Percentiles rank a stretch among this genome's conserved stretches.
phyloP scores from a whole-genome alignment of 805 yeast species.

The Kuraishia piskuri region DNA sequence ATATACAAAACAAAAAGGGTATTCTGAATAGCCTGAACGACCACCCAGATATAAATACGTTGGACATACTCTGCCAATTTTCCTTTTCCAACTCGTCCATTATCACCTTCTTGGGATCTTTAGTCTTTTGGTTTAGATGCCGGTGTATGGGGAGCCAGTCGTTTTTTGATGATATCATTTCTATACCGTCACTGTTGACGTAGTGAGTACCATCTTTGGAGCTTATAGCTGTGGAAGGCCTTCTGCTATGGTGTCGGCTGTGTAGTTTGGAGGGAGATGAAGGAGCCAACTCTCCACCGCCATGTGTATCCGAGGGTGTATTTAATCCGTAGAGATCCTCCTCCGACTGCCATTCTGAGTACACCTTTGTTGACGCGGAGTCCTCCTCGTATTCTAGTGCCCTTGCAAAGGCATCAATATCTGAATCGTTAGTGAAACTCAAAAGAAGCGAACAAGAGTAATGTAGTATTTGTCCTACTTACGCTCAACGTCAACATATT shows the following conservation, averaged over 20 bases:
- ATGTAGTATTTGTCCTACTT: not conserved
- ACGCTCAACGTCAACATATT: not conserved
- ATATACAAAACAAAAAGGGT: constrained; percentile 49
- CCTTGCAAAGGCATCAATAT: constrained; percentile 26
- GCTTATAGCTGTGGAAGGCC: not conserved
- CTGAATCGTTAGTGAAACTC: constrained; percentile 8
- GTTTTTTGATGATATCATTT: constrained; percentile 30
- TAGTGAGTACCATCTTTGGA: not conserved
- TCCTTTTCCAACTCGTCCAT: not conserved
- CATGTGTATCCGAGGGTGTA: not conserved
- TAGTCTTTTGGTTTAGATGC: constrained; percentile 7
- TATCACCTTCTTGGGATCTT: constrained; percentile 1
- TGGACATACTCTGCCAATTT: constrained; percentile 12
- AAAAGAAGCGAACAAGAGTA: too few relatives aligned
- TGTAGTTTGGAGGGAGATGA: not conserved
- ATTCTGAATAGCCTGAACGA: constrained; percentile 48
- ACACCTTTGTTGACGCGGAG: not conserved
- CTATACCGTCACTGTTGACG: constrained; percentile 13
- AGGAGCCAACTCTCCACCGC: not conserved
- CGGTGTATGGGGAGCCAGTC: constrained; percentile 39
- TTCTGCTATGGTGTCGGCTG: not conserved
- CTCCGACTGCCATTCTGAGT: not conserved
- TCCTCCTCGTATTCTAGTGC: constrained; percentile 27
- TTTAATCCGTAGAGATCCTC: not conserved
- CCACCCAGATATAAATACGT: constrained; percentile 6